Conservation (phyloP, 2,329 filamentous ascomycete species). For the Diaporthe velutina region DNA sequence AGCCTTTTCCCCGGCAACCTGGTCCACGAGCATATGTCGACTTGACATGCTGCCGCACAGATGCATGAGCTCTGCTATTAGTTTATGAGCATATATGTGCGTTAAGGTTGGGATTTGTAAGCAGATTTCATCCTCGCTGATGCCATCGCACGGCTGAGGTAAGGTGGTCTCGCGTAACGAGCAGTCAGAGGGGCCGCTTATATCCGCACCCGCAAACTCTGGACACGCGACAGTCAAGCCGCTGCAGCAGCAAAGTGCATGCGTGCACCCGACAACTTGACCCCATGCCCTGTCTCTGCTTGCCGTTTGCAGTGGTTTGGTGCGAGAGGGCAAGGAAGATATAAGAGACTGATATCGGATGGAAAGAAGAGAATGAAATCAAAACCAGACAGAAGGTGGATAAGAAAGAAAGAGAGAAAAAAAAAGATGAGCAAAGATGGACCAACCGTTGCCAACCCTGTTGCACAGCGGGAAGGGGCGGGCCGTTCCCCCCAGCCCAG, state of each 20-base stretch:
- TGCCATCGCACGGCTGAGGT: background rate
- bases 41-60: background rate
- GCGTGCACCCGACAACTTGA: background rate
- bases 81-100: background rate
- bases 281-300: background rate
- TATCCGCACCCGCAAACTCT: background rate
- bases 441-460: constrained; percentile 22
- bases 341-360: too few relatives aligned
- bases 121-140: background rate
- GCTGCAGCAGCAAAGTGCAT: background rate
- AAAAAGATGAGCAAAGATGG: background rate
- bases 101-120: background rate
- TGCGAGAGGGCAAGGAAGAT: background rate
- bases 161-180: background rate
- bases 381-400: background rate
- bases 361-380: background rate
- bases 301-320: background rate
- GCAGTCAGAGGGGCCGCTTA: background rate
- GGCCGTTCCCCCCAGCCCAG: constrained; percentile 30
- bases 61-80: background rate
- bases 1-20: constrained; percentile 6
- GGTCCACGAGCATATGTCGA: constrained; percentile 1
- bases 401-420: background rate
- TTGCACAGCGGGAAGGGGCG: constrained; percentile 38
- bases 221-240: background rate